phyloP scores from a whole-genome alignment of 768 basidiomycete species.

The Phylloporus scabripes region DNA sequence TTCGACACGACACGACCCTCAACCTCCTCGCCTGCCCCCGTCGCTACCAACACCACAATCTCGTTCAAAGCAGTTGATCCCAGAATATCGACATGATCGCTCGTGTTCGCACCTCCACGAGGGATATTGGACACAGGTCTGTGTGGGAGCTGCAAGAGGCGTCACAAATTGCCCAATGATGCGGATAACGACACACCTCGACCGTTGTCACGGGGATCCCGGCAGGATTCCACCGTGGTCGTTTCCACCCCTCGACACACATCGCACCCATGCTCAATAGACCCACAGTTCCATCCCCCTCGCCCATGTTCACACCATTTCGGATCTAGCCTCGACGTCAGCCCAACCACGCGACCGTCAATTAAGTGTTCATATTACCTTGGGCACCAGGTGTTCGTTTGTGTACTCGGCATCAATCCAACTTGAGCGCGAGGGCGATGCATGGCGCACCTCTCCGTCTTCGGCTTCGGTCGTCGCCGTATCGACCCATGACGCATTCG shows the following conservation, averaged over 20 bases:
- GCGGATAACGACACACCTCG: constrained; percentile 50
- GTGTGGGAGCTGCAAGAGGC: constrained; percentile 62
- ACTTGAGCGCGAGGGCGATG: constrained; percentile 43
- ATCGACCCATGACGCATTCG: constrained; percentile 53
- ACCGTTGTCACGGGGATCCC: constrained; percentile 83
- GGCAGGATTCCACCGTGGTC: constrained; percentile 84
- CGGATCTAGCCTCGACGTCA: constrained; percentile 39
- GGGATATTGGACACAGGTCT: constrained; percentile 64
- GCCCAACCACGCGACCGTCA: not conserved
- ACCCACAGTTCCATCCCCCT: constrained; percentile 93
- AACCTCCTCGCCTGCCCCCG: constrained; percentile 73
- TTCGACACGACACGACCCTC: constrained; percentile 65
- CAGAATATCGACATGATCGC: constrained; percentile 84
- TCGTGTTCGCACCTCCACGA: constrained; percentile 88
- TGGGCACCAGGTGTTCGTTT: constrained; percentile 53
- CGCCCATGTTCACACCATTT: constrained; percentile 88
- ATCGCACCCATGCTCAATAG: constrained; percentile 86
- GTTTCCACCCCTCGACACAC: constrained; percentile 95
- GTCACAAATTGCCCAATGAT: not conserved
- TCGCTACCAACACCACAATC: constrained; percentile 85
- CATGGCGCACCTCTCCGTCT: not conserved
- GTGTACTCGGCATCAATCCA: constrained; percentile 88
- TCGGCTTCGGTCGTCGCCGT: constrained; percentile 42
- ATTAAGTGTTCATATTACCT: constrained; percentile 30
- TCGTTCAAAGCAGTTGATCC: constrained; percentile 81